Percentiles rank a stretch among this genome's conserved stretches.
Conservation (phyloP, 371 early-diverging fungal genomes). For the Mucor irregularis region DNA sequence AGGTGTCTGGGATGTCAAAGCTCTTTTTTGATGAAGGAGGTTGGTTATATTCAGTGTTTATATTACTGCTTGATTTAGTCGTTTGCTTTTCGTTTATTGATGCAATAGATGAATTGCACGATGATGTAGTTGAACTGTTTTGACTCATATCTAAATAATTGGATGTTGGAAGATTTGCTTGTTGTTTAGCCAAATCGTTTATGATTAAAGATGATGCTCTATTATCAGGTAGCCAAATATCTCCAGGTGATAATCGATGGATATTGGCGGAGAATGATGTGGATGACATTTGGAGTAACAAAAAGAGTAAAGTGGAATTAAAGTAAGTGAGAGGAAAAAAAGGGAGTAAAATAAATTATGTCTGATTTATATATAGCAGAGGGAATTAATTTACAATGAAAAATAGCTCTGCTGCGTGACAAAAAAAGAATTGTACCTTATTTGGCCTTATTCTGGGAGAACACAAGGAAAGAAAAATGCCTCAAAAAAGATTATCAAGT, state of each 20-base stretch:
- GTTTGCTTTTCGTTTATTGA: conserved; percentile 4
- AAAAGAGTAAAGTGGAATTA: neutral
- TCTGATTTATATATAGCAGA: neutral
- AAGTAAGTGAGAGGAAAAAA: neutral
- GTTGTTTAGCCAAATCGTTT: conserved; percentile 24
- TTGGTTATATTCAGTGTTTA: neutral
- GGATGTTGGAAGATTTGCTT: conserved; percentile 7
- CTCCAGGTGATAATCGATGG: conserved; percentile 26
- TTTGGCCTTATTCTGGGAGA: conserved; percentile 10
- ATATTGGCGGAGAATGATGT: conserved; percentile 14
- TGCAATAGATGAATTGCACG: conserved; percentile 16
- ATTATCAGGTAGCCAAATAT: conserved; percentile 26
- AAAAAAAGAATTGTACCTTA: conserved; percentile 4
- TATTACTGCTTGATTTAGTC: neutral
- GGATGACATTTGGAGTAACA: neutral
- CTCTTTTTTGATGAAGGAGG: neutral
- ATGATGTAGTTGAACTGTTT: conserved; percentile 19
- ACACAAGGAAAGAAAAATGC: conserved; percentile 28
- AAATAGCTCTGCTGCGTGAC: no score
- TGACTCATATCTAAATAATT: conserved; percentile 11
- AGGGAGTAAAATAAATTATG: neutral
- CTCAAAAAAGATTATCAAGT: conserved; percentile 10
- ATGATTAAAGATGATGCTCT: conserved; percentile 16
- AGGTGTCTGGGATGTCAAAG: conserved; percentile 14
- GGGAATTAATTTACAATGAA: neutral